These are phyloP conservation scores for Cyberlindnera meyerae DNA, from an alignment of 805 yeast species.

Conservation along the genomic window DNA sequence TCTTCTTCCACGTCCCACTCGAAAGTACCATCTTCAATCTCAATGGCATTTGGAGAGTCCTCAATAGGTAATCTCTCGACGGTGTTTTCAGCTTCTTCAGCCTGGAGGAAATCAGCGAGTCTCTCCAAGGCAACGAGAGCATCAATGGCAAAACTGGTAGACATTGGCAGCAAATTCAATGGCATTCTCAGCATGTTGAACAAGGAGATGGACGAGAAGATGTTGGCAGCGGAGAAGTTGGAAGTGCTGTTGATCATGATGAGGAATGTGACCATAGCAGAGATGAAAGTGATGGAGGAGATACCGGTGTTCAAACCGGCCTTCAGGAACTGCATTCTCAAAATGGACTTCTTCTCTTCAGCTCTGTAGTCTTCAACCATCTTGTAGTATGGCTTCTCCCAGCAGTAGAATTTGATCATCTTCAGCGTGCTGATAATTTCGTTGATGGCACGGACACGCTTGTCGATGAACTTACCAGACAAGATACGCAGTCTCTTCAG, in stretches of 20 bases:
- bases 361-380: slow-evolving; percentile 51
- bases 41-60: slow-evolving; percentile 41
- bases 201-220: slow-evolving; percentile 67
- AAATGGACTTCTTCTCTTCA: slow-evolving; percentile 57
- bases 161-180: slow-evolving; percentile 61
- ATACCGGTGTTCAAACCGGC: slow-evolving; percentile 62
- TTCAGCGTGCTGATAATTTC: slow-evolving; percentile 77
- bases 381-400: slow-evolving; percentile 78
- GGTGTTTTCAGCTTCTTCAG: slow-evolving; percentile 34
- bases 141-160: slow-evolving; percentile 57
- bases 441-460: slow-evolving; percentile 67
- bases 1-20: slow-evolving; percentile 45
- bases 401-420: slow-evolving; percentile 81
- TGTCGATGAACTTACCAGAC: slow-evolving; percentile 67
- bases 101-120: slow-evolving; percentile 40
- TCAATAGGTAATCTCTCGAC: slow-evolving; percentile 28
- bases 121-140: slow-evolving; percentile 54
- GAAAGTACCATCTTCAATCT: slow-evolving; percentile 42
- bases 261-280: slow-evolving; percentile 68
- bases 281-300: slow-evolving; percentile 44
- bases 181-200: slow-evolving; percentile 60
- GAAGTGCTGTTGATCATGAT: slow-evolving; percentile 44
- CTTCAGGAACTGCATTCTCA: slow-evolving; percentile 60
- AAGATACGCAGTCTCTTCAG: slow-evolving; percentile 51
- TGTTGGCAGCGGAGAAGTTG: slow-evolving; percentile 47